Base-by-base conservation (phyloP, 1,284 basidiomycete genomes). In the Cystobasidium sp. region DNA sequence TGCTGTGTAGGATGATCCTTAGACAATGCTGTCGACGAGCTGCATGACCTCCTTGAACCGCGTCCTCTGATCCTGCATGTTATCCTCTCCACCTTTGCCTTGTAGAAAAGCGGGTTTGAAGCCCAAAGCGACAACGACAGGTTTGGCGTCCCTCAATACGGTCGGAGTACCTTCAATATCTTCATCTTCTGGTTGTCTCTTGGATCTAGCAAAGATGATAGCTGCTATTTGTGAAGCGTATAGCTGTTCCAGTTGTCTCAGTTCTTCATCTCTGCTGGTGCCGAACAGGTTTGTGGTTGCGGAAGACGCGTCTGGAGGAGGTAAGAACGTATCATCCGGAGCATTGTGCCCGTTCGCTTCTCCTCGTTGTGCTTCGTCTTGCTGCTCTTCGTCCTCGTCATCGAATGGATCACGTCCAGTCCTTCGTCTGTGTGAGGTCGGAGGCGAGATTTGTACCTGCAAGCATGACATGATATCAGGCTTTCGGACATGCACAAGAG, bases 381-480 rank as follows among this genome's bases (percentile, higher is more conserved):
- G 14, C 43, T 71, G 49, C 18, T 63, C 20, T 7, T 70, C 68
- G 39, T 41, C 43, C 6, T 55, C 61, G 4, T 71, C 14, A 3
- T 14, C 41, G 9, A 49, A 49, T 37, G 43, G 37, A 49, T 51
- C 68, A 12, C 24, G 55, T 43, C 44, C 18, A 8, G 69, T 62
- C 24, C 70, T 31, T 22, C 58, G 70, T 31, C 62, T 55, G 24
- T 37, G 47, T 1, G 24, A 58, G 2, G 62, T 65, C 41, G 70
- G 70, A 56, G 70, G 70, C 22, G 63, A 56, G 24, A 73, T 61
- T 55, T 73, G 70, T 18, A 73, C n/a, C 70, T 73, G 63, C 18
- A 6, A 22, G 8, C 46, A 20, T 16, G 12, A 12, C 9, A 22
- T 24, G 16, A 41, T 1, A 14, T 51, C 63, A 31, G 18, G 2